Base-by-base conservation (phyloP, 768 basidiomycete species). In the Phaeotremella skinneri region DNA sequence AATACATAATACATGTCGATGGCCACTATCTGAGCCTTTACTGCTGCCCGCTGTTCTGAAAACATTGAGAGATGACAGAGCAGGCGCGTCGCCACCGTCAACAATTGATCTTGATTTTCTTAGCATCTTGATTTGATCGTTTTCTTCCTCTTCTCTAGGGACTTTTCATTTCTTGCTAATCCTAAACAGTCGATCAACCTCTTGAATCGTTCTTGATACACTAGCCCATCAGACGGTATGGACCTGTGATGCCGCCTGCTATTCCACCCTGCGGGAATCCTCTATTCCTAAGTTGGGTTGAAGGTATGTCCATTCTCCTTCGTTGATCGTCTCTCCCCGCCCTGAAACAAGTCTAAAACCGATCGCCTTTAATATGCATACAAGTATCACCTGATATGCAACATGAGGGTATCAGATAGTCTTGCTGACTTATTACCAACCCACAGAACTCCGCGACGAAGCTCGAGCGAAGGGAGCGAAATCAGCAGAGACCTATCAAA, bases 231-330 rank as follows among this genome's bases (percentile, higher is more conserved):
- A 7, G 7, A 17, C 7, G 7, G 17, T 50, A 14, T 11, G 21
- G 49, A 50, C 9, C 51, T 23, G n/a, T 14, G n/a, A 52, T 52
- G 51, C 17, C 51, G 5, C 25, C 49, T 29, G 17, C 29, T 16
- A 51, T 52, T 13, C 48, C 61, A 34, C 30, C 57, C 45, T 76
- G 74, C 58, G 74, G 74, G 3, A 76, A 76, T 53, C 72, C 72
- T 9, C 49, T 76, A 6, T 76, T 66, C 58, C 52, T 72, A 26
- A 52, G 52, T 23, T 76, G 72, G 74, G 62, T 73, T 29, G 66
- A 73, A 52, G 72, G 74, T 76, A 27, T 41, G 68, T 57, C 16
- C 3, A 11, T 16, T 11, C 29, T 21, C n/a, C 21, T 29, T 29
- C 29, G 26, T 29, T 31, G 4, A 4, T 13, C n/a, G 20, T 9